These are phyloP conservation scores for Byssochlamys sp. DNA, from an alignment of 2,329 filamentous ascomycete species.

Conservation along the genomic window DNA sequence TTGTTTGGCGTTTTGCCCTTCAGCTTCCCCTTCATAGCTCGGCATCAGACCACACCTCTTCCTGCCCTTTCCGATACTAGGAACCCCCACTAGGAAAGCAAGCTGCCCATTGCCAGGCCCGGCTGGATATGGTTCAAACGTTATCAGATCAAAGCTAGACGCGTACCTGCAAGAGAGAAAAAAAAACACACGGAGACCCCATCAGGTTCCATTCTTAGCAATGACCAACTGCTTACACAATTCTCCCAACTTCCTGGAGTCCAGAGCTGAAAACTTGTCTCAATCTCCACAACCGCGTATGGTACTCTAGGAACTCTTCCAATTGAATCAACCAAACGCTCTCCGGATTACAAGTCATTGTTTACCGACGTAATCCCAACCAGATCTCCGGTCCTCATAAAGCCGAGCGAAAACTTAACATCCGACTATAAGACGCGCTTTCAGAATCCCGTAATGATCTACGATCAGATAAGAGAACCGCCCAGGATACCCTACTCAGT, in stretches of 20 bases:
- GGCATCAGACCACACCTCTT: not conserved
- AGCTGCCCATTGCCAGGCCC: not conserved
- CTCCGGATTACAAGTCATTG: not conserved
- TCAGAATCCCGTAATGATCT: constrained; percentile 5
- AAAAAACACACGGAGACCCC: not conserved
- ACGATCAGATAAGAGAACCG: constrained; percentile 13
- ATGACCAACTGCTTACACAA: not conserved
- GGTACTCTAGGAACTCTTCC: not conserved
- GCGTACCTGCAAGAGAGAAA: not conserved
- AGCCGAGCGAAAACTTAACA: not conserved
- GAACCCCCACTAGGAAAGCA: not conserved
- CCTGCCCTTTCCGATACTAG: not conserved
- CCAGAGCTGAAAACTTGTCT: not conserved
- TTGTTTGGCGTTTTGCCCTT: not conserved
- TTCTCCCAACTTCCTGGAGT: not conserved
- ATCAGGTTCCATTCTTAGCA: not conserved
- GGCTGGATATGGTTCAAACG: not conserved
- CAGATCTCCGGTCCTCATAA: not conserved
- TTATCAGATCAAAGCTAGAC: not conserved
- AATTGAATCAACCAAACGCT: not conserved
- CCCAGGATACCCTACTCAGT: not conserved
- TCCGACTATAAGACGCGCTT: not conserved
- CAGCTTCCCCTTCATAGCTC: not conserved
- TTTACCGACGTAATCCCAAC: not conserved
- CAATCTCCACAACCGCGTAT: not conserved